Evolutionary conservation across 2,329 filamentous ascomycete genomes (phyloP), one percentile per base, ranked within the genome.

Genomic region (Monosporascus sp.): DNA sequence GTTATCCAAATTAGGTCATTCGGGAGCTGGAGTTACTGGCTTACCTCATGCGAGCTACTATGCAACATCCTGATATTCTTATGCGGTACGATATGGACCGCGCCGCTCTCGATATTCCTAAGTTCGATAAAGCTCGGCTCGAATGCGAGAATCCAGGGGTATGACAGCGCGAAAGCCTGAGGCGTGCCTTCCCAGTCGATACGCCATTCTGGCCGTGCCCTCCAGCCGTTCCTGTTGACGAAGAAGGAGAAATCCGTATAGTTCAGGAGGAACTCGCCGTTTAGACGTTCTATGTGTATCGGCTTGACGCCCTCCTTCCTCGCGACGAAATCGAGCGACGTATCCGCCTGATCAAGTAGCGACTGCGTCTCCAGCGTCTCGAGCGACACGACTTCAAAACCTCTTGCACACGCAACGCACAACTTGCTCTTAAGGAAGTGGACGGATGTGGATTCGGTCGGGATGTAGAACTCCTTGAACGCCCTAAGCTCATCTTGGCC

Each of bases 241-340:
- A 97, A 99, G 82, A 99, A 99, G 14, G 91, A 96, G 73, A 97
- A 99, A 70, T 99, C 94, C 5, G 91, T 94, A 74, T 99, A 99
- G 72, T 97, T 97, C 59, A 99, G 85, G 62, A 99, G 73, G 78
- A 99, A 99, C 68, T 99, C 94, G 69, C 93, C 92, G 62, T 95
- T 95, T 68, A 97, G 86, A 46, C 94, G 88, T 72, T 99, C 95
- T 61, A 99, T 97, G 66, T 97, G 93, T 59, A 99, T 95, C 3
- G 94, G 93, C 69, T 89, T 91, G 65, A 94, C 90, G 64, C 90
- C 91, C 72, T 97, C 93, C 69, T 94, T 94, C 54, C 91, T 85
- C 22, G 91, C 89, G 49, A 99, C 93, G 68, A 99, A 97, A 74
- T 99, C 94, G 56, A 99, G 86, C 17, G 92, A 97, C 0, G 94